Evolutionary conservation across 2,329 filamentous ascomycete genomes (phyloP).

Genomic region (Dactylonectria macrodidyma): DNA sequence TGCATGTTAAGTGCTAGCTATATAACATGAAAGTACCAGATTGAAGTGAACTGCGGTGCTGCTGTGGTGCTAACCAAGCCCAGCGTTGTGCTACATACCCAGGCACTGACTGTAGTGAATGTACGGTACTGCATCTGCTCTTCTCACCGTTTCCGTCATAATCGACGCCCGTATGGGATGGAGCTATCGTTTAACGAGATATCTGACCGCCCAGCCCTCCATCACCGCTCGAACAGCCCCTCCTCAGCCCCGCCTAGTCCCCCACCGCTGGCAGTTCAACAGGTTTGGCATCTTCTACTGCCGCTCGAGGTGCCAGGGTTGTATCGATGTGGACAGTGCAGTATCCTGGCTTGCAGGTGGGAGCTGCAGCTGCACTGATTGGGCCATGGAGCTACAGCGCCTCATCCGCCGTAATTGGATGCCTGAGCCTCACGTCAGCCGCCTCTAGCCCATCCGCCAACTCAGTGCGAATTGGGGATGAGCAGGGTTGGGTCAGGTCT

Average conservation of each 20-base stretch:
- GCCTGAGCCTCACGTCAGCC: conserved; percentile 43
- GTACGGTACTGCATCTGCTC: not conserved
- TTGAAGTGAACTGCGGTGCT: not conserved
- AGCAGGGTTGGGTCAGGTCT: not conserved
- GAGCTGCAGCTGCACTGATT: conserved; percentile 35
- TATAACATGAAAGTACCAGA: too few relatives aligned
- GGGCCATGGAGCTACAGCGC: conserved; percentile 28
- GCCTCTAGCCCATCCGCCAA: not conserved
- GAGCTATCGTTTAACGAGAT: conserved; percentile 25
- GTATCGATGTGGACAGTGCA: too few relatives aligned
- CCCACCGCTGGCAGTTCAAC: conserved; percentile 3
- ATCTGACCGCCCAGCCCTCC: not conserved
- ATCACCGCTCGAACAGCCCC: conserved; percentile 12
- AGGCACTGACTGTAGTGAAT: too few relatives aligned
- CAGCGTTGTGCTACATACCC: not conserved
- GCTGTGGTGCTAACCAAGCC: not conserved
- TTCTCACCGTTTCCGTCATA: conserved; percentile 18
- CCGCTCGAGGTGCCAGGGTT: conserved; percentile 1
- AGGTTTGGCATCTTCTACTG: conserved; percentile 7
- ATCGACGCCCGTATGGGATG: not conserved
- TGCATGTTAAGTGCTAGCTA: not conserved
- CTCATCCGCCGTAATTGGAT: conserved; percentile 30
- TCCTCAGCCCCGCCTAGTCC: conserved; percentile 1
- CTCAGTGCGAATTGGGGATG: not conserved
- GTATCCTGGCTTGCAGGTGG: conserved; percentile 31